Percentiles rank a stretch among this genome's conserved stretches.
phyloP scores from a whole-genome alignment of 1,284 basidiomycete species.

The Meripilus lineatus region DNA sequence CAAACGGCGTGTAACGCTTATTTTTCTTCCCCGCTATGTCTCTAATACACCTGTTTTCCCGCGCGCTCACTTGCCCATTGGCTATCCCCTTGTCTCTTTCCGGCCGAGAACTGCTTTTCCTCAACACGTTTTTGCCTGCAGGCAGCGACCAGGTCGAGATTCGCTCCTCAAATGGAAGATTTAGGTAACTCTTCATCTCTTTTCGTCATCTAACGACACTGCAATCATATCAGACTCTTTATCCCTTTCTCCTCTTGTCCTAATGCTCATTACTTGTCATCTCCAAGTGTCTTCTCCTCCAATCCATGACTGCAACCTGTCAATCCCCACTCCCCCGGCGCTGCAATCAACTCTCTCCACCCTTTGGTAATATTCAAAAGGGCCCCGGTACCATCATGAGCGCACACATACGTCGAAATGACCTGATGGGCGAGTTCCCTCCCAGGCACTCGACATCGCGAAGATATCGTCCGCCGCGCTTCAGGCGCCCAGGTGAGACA shows the following conservation, averaged over 20 bases:
- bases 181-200: constrained; percentile 25
- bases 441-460: constrained; percentile 6
- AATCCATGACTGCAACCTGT: not conserved
- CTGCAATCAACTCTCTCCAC: not conserved
- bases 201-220: constrained; percentile 7
- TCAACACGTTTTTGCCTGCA: constrained; percentile 36
- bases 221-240: constrained; percentile 13
- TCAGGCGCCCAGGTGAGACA: too few relatives aligned
- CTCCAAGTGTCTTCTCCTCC: not conserved
- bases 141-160: constrained; percentile 25
- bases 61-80: constrained; percentile 23
- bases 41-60: constrained; percentile 23
- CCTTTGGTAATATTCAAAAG: not conserved
- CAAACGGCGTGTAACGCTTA: constrained; percentile 27
- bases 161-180: constrained; percentile 24
- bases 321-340: not conserved
- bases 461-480: constrained; percentile 6
- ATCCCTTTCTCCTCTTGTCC: not conserved
- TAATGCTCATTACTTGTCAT: constrained; percentile 5
- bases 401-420: constrained; percentile 1
- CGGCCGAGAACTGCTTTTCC: constrained; percentile 22
- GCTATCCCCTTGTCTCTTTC: constrained; percentile 16
- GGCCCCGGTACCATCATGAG: constrained; percentile 1
- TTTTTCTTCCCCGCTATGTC: constrained; percentile 18
- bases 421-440: constrained; percentile 1